These are phyloP conservation scores for Elsinoe perseae DNA, from an alignment of 2,329 filamentous ascomycete genomes.

Conservation along the genomic window DNA sequence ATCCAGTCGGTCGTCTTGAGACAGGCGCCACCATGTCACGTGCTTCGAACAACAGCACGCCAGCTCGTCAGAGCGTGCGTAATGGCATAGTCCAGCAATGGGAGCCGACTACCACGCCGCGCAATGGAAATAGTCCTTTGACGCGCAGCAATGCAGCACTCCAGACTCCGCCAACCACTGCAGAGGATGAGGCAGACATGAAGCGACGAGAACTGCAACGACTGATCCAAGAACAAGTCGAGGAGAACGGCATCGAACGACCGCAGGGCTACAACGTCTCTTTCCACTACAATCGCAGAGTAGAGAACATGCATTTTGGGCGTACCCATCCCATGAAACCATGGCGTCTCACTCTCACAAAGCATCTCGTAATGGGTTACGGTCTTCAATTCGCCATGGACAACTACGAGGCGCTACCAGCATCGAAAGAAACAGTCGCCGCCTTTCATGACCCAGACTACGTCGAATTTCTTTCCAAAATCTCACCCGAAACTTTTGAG, in stretches of 20 bases:
- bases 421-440: constrained; percentile 78
- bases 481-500: constrained; percentile 32
- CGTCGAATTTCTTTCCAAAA: constrained; percentile 65
- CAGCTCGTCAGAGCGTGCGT: constrained; percentile 17
- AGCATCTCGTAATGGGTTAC: constrained; percentile 88
- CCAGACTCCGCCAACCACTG: constrained; percentile 37
- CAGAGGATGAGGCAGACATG: constrained; percentile 39
- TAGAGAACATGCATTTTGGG: constrained; percentile 95
- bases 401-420: constrained; percentile 74
- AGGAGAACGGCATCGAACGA: constrained; percentile 61
- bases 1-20: not conserved
- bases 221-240: constrained; percentile 45
- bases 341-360: constrained; percentile 90
- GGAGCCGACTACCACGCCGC: constrained; percentile 10
- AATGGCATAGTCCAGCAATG: constrained; percentile 21
- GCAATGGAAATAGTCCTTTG: constrained; percentile 18
- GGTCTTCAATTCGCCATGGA: constrained; percentile 97
- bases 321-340: constrained; percentile 98
- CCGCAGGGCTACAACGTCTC: constrained; percentile 87
- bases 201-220: constrained; percentile 39
- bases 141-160: not conserved
- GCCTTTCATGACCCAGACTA: constrained; percentile 86
- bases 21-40: constrained; percentile 5
- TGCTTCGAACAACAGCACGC: constrained; percentile 14
- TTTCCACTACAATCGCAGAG: constrained; percentile 88